Percentiles rank a stretch among this genome's conserved stretches.
phyloP scores from a whole-genome alignment of 139 green algal genomes.

The Axilococcus clingmanii region DNA sequence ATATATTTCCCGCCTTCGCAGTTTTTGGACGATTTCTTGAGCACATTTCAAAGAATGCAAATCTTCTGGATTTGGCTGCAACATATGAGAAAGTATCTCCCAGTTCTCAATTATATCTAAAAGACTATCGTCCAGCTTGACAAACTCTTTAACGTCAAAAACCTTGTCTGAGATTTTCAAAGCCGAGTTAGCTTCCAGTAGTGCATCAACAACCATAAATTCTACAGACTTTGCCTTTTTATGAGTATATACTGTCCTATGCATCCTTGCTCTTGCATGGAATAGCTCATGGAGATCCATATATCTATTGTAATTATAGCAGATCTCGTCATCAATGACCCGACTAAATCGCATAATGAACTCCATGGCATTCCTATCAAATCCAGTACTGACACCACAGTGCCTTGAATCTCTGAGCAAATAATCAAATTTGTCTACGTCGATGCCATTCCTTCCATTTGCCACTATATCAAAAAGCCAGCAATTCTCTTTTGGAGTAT shows the following conservation, averaged over 20 bases:
- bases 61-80: not conserved
- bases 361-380: too few species aligned
- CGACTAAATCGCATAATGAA: conserved; percentile 45
- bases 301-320: conserved; percentile 73
- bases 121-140: conserved; percentile 63
- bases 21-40: conserved; percentile 43
- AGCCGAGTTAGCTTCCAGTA: conserved; percentile 51
- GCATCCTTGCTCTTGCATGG: conserved; percentile 50
- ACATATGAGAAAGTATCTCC: conserved; percentile 7
- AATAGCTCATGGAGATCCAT: conserved; percentile 69
- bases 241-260: conserved; percentile 72
- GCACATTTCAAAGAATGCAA: conserved; percentile 8
- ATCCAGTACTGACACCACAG: conserved; percentile 47
- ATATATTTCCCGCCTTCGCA: conserved; percentile 60
- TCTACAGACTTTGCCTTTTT: conserved; percentile 66
- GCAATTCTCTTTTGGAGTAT: conserved; percentile 16
- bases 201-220: conserved; percentile 78
- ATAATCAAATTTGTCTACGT: conserved; percentile 84
- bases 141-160: conserved; percentile 28
- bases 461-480: conserved; percentile 74
- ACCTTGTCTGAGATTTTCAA: conserved; percentile 39
- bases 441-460: conserved; percentile 65
- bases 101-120: conserved; percentile 36
- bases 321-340: conserved; percentile 70
- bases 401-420: conserved; percentile 45